These are phyloP conservation scores for Corrigiola litoralis DNA, from an alignment of 179 eudicot species.

Conservation along the genomic window DNA sequence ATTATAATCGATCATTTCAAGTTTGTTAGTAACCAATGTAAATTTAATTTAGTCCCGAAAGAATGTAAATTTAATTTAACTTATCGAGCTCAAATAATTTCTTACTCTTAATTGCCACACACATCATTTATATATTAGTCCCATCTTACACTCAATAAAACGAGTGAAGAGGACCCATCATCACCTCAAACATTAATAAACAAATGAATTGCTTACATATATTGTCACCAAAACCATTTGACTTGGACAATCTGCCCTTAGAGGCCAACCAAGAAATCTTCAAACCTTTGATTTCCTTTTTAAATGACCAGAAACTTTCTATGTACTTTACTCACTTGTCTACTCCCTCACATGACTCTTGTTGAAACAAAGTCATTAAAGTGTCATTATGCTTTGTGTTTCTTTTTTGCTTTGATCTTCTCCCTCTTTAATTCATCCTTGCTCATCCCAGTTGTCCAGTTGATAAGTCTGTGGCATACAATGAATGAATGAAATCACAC, in stretches of 20 bases:
- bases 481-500: conserved; percentile 11
- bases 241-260: conserved; percentile 5
- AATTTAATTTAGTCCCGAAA: too few species aligned
- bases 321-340: not conserved
- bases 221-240: not conserved
- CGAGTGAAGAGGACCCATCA: not conserved
- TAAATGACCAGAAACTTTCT: not conserved
- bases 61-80: too few species aligned
- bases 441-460: conserved; percentile 3
- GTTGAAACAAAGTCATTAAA: conserved; percentile 8
- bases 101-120: too few species aligned
- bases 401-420: not conserved
- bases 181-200: not conserved
- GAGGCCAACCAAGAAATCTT: conserved; percentile 8
- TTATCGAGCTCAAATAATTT: too few species aligned
- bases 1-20: too few species aligned
- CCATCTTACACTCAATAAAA: not conserved
- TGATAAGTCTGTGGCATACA: not conserved
- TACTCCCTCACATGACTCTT: conserved; percentile 28
- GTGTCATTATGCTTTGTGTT: not conserved
- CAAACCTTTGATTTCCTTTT: not conserved
- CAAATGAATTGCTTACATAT: not conserved
- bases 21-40: too few species aligned
- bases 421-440: conserved; percentile 12
- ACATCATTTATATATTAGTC: too few species aligned